Evolutionary conservation across 371 early-diverging fungal species (phyloP).

Genomic region (Mucor ambiguus): DNA sequence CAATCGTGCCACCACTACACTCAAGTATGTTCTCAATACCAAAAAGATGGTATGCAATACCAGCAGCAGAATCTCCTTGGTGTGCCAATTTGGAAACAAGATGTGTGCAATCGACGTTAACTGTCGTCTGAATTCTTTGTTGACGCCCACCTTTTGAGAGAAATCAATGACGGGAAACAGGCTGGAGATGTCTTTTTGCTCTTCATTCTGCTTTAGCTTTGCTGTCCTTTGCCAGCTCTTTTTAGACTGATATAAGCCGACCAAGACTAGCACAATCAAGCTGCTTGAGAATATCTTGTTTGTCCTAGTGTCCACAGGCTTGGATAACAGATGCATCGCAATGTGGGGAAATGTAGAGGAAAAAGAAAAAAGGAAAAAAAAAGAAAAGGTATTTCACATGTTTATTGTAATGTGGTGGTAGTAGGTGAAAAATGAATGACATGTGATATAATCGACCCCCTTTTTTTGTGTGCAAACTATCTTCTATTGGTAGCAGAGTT

Average conservation of each 20-base stretch:
- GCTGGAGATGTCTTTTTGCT: conserved; percentile 1
- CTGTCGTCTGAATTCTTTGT: conserved; percentile 71
- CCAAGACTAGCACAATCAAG: conserved; percentile 9
- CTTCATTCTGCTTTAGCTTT: neutral
- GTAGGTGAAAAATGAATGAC: conserved; percentile 2
- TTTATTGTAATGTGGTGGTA: neutral
- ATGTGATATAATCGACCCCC: conserved; percentile 4
- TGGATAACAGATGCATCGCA: conserved; percentile 23
- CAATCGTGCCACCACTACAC: conserved; percentile 89
- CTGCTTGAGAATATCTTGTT: conserved; percentile 15
- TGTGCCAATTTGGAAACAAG: conserved; percentile 68
- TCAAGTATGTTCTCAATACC: conserved; percentile 88
- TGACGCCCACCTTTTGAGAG: conserved; percentile 59
- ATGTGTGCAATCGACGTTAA: conserved; percentile 70
- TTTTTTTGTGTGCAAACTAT: conserved; percentile 6
- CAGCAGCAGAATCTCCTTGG: conserved; percentile 82
- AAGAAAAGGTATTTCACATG: conserved; percentile 5
- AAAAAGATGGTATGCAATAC: conserved; percentile 85
- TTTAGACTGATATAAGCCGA: conserved; percentile 13
- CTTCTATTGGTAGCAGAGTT: conserved; percentile 41
- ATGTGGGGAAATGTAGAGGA: neutral
- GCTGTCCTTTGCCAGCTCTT: conserved; percentile 10
- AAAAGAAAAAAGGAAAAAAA: conserved; percentile 2
- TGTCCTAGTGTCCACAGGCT: conserved; percentile 18
- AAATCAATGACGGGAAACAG: conserved; percentile 39